Evolutionary conservation across 2,329 filamentous ascomycete species (phyloP).

Genomic region (Alternaria infectoria): DNA sequence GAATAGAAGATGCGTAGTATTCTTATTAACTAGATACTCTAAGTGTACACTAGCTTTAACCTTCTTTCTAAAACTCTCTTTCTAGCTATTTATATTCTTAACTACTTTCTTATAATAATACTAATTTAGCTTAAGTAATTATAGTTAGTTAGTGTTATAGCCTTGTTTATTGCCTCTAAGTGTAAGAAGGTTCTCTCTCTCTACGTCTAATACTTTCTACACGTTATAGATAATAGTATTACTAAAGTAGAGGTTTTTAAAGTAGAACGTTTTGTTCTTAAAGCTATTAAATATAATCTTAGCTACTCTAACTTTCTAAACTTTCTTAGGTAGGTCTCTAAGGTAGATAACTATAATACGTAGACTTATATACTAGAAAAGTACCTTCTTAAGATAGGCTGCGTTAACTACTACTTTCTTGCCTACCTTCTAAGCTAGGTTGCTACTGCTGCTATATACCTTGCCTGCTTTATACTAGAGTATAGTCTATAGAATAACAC

Average conservation of each 20-base stretch:
- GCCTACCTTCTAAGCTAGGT: conserved; percentile 86
- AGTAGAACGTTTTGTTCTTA: conserved; percentile 93
- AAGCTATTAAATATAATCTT: conserved; percentile 91
- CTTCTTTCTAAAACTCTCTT: conserved; percentile 97
- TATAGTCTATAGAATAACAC: conserved; percentile 92
- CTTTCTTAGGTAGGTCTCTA: conserved; percentile 96
- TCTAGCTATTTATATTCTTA: conserved; percentile 96
- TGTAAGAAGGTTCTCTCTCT: conserved; percentile 98
- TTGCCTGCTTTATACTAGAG: conserved; percentile 87
- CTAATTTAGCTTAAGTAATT: conserved; percentile 94
- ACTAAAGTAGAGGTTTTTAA: conserved; percentile 92
- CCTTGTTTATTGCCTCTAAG: conserved; percentile 99
- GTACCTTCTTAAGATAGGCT: conserved; percentile 95
- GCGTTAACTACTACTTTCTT: conserved; percentile 95
- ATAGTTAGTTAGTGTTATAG: conserved; percentile 94
- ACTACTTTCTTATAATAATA: conserved; percentile 94
- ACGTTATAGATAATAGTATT: conserved; percentile 96
- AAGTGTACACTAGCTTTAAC: conserved; percentile 96
- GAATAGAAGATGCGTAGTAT: conserved; percentile 99
- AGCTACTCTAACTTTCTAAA: conserved; percentile 99
- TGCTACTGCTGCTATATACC: conserved; percentile 92
- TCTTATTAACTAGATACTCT: conserved; percentile 96
- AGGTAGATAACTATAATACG: conserved; percentile 99
- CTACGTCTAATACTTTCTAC: conserved; percentile 94
- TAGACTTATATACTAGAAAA: conserved; percentile 96